Evolutionary conservation across 345 rosid species (phyloP), one percentile per base, ranked within the genome.

Genomic region (Pugionium cornutum): DNA sequence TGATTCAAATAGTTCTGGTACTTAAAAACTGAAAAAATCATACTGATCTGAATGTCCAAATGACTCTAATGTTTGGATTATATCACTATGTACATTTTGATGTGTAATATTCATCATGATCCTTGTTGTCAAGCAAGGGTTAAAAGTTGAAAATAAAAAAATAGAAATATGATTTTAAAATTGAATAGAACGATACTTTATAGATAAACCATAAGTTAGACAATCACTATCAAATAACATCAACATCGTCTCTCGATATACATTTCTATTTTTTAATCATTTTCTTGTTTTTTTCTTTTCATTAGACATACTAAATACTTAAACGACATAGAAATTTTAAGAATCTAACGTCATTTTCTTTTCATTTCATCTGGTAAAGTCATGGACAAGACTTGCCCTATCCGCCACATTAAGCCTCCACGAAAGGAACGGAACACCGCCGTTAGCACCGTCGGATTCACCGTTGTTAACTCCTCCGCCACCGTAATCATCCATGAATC

Each of bases 341-440:
- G 46, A 66, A 32, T 61, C 58, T 53, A 67, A 60, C 68, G 68
- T 67, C 64, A 10, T 53, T 48, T 54, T 50, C 53, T 63, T 34
- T 64, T 39, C 35, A 18, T 18, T 72, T 66, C 75, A 94, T 79
- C 96, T 82, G 2, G 97, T 86, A 72, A 88, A 92, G 87, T 88
- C 91, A 74, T 85, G 92, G 61, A 90, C 89, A 67, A 90, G 91
- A 68, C 95, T 82, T 50, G 78, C 89, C 82, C 96, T 83, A 77
- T 94, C 99, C 25, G 97, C 82, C 55, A 94, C 88, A 63, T 90
- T 94, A 66, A 88, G 88, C 76, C 97, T 86, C 99, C 99, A 94
- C 4, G 99, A 88, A 28, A 89, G 97, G 75, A 82, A 85, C 43
- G 97, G 86, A 31, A 79, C 78, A 42, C 84, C 18, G 18, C 18